Evolutionary conservation across 805 yeast genomes (phyloP).

Genomic region (Wickerhamiella qilinensis): DNA sequence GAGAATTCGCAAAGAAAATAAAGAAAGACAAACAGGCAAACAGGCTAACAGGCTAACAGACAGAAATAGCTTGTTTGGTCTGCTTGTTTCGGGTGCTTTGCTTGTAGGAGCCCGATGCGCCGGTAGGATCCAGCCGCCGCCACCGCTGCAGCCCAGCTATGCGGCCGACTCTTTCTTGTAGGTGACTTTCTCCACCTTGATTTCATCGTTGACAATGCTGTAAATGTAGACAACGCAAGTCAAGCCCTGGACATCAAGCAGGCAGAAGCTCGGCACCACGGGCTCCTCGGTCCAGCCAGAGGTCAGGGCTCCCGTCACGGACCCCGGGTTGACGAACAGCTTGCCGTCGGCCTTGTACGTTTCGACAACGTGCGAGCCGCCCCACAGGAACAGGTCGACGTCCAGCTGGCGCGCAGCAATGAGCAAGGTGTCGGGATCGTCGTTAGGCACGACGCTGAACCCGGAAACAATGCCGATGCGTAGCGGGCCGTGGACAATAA

Average conservation of each 20-base stretch:
- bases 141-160: too few relatives aligned
- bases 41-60: too few relatives aligned
- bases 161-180: conserved; percentile 41
- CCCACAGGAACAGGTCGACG: conserved; percentile 82
- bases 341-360: conserved; percentile 87
- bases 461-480: conserved; percentile 79
- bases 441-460: conserved; percentile 64
- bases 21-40: too few relatives aligned
- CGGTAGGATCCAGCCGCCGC: too few relatives aligned
- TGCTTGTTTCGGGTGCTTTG: too few relatives aligned
- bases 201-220: conserved; percentile 63
- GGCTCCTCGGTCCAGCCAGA: conserved; percentile 42
- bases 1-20: too few relatives aligned
- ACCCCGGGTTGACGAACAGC: conserved; percentile 91
- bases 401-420: conserved; percentile 79
- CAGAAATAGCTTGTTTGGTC: too few relatives aligned
- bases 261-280: conserved; percentile 73
- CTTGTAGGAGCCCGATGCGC: too few relatives aligned
- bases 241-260: conserved; percentile 69
- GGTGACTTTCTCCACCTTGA: conserved; percentile 77
- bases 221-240: conserved; percentile 73
- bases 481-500: conserved; percentile 52
- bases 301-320: conserved; percentile 82
- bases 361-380: conserved; percentile 84
- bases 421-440: conserved; percentile 71